Evolutionary conservation across 768 basidiomycete species (phyloP), one percentile per base, ranked within the genome.

Genomic region (Epithele typhae): DNA sequence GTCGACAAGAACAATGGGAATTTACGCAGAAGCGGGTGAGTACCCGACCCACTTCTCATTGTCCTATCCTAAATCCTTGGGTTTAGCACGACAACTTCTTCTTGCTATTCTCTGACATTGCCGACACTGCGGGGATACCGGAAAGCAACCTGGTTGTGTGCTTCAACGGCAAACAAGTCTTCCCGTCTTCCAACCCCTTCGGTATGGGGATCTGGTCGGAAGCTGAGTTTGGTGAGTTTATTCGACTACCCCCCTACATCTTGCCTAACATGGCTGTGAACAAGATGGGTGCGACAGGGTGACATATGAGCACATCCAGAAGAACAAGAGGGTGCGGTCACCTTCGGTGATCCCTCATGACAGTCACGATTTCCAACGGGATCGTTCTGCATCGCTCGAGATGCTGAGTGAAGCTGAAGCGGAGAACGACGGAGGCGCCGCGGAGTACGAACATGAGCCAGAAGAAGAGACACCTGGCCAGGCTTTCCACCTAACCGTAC

Each of bases 141-240:
- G 54, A 60, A 3, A 68, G 75, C 15, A 74, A 74, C 45, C 65
- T 92, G 1, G 68, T 88, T 24, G 67, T 92, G 51, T 81, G 66
- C 7, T 77, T 81, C 48, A 71, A 80, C 23, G 74, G 78, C 32
- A 78, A 74, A 43, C 82, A 79, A 2, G 68, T 92, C 34, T 89
- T 81, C 57, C 70, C 84, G 10, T 86, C 83, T 12, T 78, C 81
- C 3, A 83, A 82, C 0, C 87, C 88, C 0, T 68, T 76, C 27
- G 74, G 76, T 15, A 70, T 91, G 37, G 72, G 71, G 12, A 76
- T 90, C 14, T 87, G 84, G 81, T 73, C 71, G 3, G 76, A 83
- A 48, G 83, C 78, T 23, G 78, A 82, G 34, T 66, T 91, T 19
- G 77, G 87, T 87, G 36, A 5, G 54, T 30, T 17, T 9, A 9